phyloP scores from a whole-genome alignment of 164 flowering plant species.

The Berberis thunbergii region DNA sequence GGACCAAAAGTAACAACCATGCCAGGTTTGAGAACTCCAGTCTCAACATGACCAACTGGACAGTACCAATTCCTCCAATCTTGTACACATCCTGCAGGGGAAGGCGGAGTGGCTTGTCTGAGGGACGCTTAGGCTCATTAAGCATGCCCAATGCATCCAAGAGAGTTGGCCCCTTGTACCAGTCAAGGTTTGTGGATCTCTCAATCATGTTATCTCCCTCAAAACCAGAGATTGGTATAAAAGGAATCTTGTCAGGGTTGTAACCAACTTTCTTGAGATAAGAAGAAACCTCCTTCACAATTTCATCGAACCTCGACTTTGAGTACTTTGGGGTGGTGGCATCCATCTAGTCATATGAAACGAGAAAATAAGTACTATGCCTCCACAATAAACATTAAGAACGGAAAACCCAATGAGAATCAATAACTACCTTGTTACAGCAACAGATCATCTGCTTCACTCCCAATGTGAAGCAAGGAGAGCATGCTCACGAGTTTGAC shows the following conservation, averaged over 20 bases:
- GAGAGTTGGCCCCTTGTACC: constrained; percentile 1
- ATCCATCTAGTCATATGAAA: neutral
- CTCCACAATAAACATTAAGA: neutral
- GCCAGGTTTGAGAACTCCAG: neutral
- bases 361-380: neutral
- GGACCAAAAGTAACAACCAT: neutral
- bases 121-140: neutral
- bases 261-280: neutral
- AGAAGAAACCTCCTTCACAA: constrained; percentile 1
- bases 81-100: neutral
- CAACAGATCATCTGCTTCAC: constrained; percentile 1
- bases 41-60: too few relatives aligned
- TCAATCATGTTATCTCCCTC: constrained; percentile 1
- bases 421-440: neutral
- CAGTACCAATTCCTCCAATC: neutral
- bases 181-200: neutral
- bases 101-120: neutral
- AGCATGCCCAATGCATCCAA: neutral
- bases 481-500: neutral
- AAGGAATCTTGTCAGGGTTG: constrained; percentile 1
- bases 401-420: neutral
- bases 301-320: neutral
- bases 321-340: constrained; percentile 1
- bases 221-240: neutral
- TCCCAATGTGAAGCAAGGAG: neutral